Conservation (phyloP, 345 rosid species). For the Euclidium syriacum region DNA sequence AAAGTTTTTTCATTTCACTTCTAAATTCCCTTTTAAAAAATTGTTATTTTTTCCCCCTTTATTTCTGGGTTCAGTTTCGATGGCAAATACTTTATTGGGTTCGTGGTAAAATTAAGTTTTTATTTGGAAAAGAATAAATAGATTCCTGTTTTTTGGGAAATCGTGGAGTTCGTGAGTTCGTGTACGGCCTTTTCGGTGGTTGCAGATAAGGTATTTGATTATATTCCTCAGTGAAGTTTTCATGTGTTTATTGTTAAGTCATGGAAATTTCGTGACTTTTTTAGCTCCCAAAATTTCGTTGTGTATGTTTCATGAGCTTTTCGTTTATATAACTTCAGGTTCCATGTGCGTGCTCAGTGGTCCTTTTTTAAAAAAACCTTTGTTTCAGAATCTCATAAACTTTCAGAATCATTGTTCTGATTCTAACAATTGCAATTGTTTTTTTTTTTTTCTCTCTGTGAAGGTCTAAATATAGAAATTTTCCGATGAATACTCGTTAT, state of each 20-base stretch:
- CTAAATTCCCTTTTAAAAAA: not conserved
- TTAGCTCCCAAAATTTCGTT: not conserved
- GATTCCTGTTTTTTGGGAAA: not conserved
- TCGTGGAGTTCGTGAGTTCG: constrained; percentile 18
- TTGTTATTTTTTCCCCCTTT: not conserved
- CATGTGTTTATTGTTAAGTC: constrained; percentile 32
- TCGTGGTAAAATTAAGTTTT: not conserved
- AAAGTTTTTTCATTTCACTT: not conserved
- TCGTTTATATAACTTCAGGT: constrained; percentile 6
- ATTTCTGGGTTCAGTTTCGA: not conserved
- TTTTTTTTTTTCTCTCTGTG: not conserved
- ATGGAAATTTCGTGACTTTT: constrained; percentile 24
- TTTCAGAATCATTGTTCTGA: constrained; percentile 6
- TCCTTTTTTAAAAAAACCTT: constrained; percentile 11
- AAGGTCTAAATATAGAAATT: constrained; percentile 12
- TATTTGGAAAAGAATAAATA: not conserved
- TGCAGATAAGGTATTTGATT: constrained; percentile 37
- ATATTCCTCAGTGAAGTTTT: constrained; percentile 36
- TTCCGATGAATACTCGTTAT: constrained; percentile 55
- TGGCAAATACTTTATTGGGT: not conserved
- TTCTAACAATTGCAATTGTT: too few species aligned
- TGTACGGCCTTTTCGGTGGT: constrained; percentile 14
- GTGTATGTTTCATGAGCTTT: constrained; percentile 24
- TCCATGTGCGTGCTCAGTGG: constrained; percentile 15
- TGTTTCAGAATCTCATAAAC: not conserved